phyloP scores from a whole-genome alignment of 164 flowering plant species.

The Tetrastigma voinierianum region DNA sequence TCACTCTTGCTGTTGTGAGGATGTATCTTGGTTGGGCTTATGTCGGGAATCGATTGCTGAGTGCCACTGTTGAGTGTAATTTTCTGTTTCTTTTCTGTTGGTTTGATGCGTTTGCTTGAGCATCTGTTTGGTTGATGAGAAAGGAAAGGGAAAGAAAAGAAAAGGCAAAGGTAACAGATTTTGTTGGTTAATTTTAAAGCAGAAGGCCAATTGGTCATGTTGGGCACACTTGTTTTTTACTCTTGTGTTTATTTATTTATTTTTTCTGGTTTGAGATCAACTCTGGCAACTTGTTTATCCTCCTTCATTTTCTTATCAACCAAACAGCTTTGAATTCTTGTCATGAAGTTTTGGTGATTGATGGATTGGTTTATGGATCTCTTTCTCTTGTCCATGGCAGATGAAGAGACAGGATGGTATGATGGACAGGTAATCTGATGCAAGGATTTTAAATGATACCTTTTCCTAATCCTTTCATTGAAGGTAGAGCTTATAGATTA shows the following conservation, averaged over 20 bases:
- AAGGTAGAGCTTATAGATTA: no score
- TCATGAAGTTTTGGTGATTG: neutral
- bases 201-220: no score
- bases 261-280: neutral
- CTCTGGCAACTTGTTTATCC: no score
- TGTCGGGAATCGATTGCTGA: conserved; percentile 87
- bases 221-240: neutral
- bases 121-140: no score
- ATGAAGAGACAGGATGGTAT: conserved; percentile 98
- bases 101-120: neutral
- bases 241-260: neutral
- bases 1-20: conserved; percentile 73
- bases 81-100: neutral
- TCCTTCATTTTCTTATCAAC: no score
- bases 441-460: no score
- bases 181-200: no score
- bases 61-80: conserved; percentile 93
- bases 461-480: no score
- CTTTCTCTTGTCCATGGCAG: conserved; percentile 30
- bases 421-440: conserved; percentile 81
- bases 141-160: no score
- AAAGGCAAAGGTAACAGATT: no score
- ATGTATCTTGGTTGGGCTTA: conserved; percentile 98
- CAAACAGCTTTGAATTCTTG: neutral
- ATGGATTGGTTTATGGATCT: neutral